Base-by-base conservation (phyloP, 176 grass and related monocot genomes). In the Typha latifolia region DNA sequence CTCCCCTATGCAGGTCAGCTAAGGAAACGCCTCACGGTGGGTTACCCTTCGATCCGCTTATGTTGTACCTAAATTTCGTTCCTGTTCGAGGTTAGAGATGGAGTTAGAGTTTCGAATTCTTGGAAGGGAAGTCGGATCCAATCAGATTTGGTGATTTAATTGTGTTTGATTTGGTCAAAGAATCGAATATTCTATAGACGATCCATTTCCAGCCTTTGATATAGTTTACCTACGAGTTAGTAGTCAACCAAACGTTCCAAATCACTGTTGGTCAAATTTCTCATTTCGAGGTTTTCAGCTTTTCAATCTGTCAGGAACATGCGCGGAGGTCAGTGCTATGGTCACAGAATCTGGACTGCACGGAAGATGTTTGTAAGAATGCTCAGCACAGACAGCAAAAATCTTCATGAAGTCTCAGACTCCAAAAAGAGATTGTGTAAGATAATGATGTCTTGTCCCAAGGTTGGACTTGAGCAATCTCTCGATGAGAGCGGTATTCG, bases 1-100 rank as follows among this genome's bases (percentile, higher is more conserved):
- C 24, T 26, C 24, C 24, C 1, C 24, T 26, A 26, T 26, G 24
- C 1, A 1, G 2, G 24, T 26, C 24, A 26, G 24, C 24, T 99
- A 89, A 84, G 77, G 70, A 89, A 99, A 73, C 86, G 74, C 14
- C 78, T 94, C 74, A 99, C 89, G 84, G 95, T 99, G 79, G 24
- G 20, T 18, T n/a, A 37, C 11, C 63, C 49, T 0, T 3, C 32
- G 11, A 32, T 20, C 12, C 11, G 14, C 64, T 62, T 29, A 29
- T 3, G 47, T 47, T 47, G 4, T 7, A 22, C 49, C 49, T 64
- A 4, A 48, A 29, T 57, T 7, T 47, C 6, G 11, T 0, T 19
- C 51, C 66, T 29, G 49, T 37, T 81, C 78, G 50, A 29, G 1
- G 15, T 22, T 57, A 7, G 53, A 5, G 20, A 14, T 62, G 34